Evolutionary conservation across 768 basidiomycete genomes (phyloP).

Genomic region (Pleurotus tuoliensis): DNA sequence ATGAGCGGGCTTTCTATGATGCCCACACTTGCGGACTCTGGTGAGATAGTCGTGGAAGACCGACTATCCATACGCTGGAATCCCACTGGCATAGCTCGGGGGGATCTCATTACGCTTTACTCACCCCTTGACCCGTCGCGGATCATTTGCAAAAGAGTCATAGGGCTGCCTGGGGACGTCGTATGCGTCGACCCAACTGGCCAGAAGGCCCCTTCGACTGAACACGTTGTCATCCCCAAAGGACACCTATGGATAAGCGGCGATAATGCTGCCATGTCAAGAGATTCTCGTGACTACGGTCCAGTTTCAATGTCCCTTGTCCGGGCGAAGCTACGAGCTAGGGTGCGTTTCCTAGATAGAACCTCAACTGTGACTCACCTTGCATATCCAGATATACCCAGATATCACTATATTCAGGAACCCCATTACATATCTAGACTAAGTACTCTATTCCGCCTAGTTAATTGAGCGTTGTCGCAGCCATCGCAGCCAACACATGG

Average conservation of each 20-base stretch:
- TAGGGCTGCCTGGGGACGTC: slow-evolving; percentile 87
- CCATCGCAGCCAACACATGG: too few species aligned
- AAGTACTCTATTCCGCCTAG: neutral
- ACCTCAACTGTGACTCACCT: too few species aligned
- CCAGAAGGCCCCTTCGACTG: slow-evolving; percentile 52
- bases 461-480: too few species aligned
- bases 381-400: slow-evolving; percentile 39
- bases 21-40: slow-evolving; percentile 59
- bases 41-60: slow-evolving; percentile 65
- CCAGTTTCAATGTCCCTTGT: slow-evolving; percentile 83
- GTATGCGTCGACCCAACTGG: slow-evolving; percentile 88
- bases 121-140: slow-evolving; percentile 67
- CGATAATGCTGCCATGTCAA: slow-evolving; percentile 80
- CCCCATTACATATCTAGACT: slow-evolving; percentile 37
- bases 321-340: slow-evolving; percentile 60
- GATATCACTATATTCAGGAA: slow-evolving; percentile 38
- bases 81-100: slow-evolving; percentile 53
- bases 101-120: slow-evolving; percentile 70
- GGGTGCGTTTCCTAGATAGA: slow-evolving; percentile 37
- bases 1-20: slow-evolving; percentile 78
- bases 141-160: slow-evolving; percentile 82
- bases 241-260: slow-evolving; percentile 91
- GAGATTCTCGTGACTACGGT: slow-evolving; percentile 90
- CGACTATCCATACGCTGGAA: slow-evolving; percentile 49
- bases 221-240: slow-evolving; percentile 75